A percentile compares a stretch with the other conserved stretches of the same genome.
These are phyloP conservation scores for Spathaspora gorwiae DNA, from an alignment of 805 yeast genomes.

Conservation along the genomic window DNA sequence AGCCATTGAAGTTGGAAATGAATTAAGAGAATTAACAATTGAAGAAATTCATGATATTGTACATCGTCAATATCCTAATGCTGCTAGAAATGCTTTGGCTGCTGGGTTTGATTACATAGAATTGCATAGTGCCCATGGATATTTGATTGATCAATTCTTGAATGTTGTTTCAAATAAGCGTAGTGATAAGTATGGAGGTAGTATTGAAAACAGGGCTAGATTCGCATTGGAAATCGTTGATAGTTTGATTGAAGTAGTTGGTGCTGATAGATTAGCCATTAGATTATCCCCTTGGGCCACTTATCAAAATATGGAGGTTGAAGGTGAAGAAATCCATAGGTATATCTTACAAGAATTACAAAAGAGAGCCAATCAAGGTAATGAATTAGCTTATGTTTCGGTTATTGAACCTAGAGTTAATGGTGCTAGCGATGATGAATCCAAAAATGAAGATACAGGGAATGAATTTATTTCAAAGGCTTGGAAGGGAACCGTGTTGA, in stretches of 20 bases:
- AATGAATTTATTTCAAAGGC: constrained; percentile 19
- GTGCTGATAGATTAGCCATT: constrained; percentile 26
- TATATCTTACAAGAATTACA: constrained; percentile 28
- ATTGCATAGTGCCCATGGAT: constrained; percentile 37
- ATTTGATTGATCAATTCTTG: constrained; percentile 31
- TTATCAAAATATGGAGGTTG: constrained; percentile 21
- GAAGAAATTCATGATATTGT: constrained; percentile 16
- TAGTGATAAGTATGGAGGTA: constrained; percentile 28
- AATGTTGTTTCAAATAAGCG: constrained; percentile 26
- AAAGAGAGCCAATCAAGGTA: constrained; percentile 20
- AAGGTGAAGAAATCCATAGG: constrained; percentile 22
- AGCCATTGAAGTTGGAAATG: constrained; percentile 12
- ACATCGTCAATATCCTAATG: constrained; percentile 14
- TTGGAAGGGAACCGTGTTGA: constrained; percentile 21
- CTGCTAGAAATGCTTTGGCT: constrained; percentile 21
- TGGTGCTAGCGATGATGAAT: constrained; percentile 18
- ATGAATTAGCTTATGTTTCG: constrained; percentile 29
- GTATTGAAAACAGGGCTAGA: constrained; percentile 32
- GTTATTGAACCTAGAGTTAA: constrained; percentile 31
- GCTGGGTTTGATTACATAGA: constrained; percentile 38
- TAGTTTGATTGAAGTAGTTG: constrained; percentile 27
- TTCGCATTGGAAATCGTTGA: constrained; percentile 28
- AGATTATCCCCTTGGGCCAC: constrained; percentile 32
- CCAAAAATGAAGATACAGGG: constrained; percentile 14
- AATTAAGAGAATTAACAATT: constrained; percentile 12